phyloP scores from a whole-genome alignment of 1,139 yeast species.

The Taphrina flavorubra region DNA sequence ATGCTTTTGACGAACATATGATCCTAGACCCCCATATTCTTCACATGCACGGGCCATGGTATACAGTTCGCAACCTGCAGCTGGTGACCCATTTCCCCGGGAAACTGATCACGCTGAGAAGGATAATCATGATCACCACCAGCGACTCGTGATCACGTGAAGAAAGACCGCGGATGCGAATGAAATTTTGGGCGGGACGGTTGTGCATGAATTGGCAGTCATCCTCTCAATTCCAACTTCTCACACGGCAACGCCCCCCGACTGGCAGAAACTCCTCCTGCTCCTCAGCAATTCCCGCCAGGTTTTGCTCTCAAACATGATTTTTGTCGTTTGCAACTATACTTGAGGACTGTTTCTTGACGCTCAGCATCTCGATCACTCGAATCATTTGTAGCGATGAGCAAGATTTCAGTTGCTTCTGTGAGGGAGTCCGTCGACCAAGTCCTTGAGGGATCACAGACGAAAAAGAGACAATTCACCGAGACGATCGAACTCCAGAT shows the following conservation, averaged over 20 bases:
- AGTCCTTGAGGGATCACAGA: slow-evolving; percentile 90
- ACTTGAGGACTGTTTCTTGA: background rate
- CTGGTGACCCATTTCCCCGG: no score
- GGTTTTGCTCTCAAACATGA: slow-evolving; percentile 10
- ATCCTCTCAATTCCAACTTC: slow-evolving; percentile 7
- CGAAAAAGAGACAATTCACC: slow-evolving; percentile 99
- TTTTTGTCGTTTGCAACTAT: slow-evolving; percentile 7
- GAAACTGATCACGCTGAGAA: no score
- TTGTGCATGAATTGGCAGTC: slow-evolving; percentile 7
- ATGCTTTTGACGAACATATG: no score
- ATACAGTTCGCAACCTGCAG: no score
- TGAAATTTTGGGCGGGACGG: slow-evolving; percentile 6
- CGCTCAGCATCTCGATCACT: slow-evolving; percentile 6
- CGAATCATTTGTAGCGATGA: slow-evolving; percentile 1
- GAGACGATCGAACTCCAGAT: slow-evolving; percentile 99
- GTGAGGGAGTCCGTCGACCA: slow-evolving; percentile 97
- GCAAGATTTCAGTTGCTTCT: slow-evolving; percentile 37
- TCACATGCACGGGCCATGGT: no score
- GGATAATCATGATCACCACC: slow-evolving; percentile 1
- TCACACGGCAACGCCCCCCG: slow-evolving; percentile 5
- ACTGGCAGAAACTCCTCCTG: slow-evolving; percentile 16
- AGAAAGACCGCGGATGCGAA: background rate
- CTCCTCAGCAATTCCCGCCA: slow-evolving; percentile 15
- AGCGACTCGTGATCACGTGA: background rate
- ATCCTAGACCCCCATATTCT: no score